phyloP scores from a whole-genome alignment of 495 filamentous ascomycete genomes.

The Extremus antarcticus region DNA sequence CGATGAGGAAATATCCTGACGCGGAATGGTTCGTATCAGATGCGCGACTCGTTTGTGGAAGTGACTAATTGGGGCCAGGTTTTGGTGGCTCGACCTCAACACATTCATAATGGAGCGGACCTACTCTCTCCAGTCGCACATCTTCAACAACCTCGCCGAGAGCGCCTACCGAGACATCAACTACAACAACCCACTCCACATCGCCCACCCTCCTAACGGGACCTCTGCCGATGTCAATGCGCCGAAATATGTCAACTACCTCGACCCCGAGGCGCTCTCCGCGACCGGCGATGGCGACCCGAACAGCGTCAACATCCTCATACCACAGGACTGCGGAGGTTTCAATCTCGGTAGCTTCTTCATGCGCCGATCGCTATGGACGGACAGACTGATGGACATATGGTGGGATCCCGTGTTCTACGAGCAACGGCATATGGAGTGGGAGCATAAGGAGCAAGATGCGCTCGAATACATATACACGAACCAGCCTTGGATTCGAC shows the following conservation, averaged over 20 bases:
- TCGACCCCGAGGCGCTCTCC: conserved; percentile 62
- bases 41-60: too few relatives aligned
- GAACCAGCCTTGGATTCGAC: conserved; percentile 85
- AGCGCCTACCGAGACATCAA: conserved; percentile 94
- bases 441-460: conserved; percentile 98
- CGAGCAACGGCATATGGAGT: conserved; percentile 98
- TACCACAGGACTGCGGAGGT: conserved; percentile 89
- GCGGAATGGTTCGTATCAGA: conserved; percentile 70
- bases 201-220: conserved; percentile 59
- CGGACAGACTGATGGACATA: conserved; percentile 82
- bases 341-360: conserved; percentile 98
- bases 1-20: conserved; percentile 84
- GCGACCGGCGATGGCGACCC: conserved; percentile 61
- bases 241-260: conserved; percentile 37
- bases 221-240: conserved; percentile 31
- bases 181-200: conserved; percentile 88
- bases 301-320: conserved; percentile 70
- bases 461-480: conserved; percentile 85
- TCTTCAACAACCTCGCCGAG: conserved; percentile 68
- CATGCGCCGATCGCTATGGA: conserved; percentile 71
- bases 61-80: conserved; percentile 43
- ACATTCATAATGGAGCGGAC: conserved; percentile 97
- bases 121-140: conserved; percentile 78
- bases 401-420: conserved; percentile 99
- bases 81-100: conserved; percentile 98